Conservation (phyloP, 1,139 yeast genomes). For the Hyphopichia burtonii region DNA sequence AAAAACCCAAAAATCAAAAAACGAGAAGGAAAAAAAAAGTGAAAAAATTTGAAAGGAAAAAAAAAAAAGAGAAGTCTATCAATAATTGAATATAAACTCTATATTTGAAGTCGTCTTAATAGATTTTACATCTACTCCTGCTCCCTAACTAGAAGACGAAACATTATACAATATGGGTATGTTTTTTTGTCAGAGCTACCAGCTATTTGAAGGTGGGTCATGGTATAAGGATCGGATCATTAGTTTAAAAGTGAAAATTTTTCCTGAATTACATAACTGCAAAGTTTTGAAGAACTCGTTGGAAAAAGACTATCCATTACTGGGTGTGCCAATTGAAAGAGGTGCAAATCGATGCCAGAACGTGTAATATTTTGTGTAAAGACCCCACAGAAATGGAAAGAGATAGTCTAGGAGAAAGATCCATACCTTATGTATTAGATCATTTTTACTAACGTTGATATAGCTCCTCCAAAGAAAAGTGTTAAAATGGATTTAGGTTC, state of each 20-base stretch:
- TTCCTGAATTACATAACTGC: no score
- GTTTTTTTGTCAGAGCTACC: constrained; percentile 7
- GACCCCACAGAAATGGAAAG: no score
- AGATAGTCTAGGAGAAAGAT: no score
- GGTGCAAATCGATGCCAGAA: no score
- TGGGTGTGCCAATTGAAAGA: no score
- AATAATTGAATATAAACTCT: neutral
- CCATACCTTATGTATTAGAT: no score
- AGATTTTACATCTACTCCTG: neutral
- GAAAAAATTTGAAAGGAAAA: neutral
- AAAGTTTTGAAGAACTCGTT: no score
- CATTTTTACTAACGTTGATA: neutral
- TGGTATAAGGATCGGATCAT: neutral
- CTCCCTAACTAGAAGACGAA: constrained; percentile 1
- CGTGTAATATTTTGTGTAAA: no score
- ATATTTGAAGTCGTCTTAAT: neutral
- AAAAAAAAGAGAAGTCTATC: neutral
- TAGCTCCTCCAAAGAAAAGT: constrained; percentile 44
- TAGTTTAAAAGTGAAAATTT: neutral
- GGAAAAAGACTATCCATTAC: no score
- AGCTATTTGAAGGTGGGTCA: no score
- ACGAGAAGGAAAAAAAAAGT: neutral
- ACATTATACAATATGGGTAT: constrained; percentile 15
- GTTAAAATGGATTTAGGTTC: constrained; percentile 52
- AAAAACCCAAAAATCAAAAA: neutral